These are phyloP conservation scores for Sugiyamaella novakii DNA, from an alignment of 1,139 yeast species.

Conservation along the genomic window DNA sequence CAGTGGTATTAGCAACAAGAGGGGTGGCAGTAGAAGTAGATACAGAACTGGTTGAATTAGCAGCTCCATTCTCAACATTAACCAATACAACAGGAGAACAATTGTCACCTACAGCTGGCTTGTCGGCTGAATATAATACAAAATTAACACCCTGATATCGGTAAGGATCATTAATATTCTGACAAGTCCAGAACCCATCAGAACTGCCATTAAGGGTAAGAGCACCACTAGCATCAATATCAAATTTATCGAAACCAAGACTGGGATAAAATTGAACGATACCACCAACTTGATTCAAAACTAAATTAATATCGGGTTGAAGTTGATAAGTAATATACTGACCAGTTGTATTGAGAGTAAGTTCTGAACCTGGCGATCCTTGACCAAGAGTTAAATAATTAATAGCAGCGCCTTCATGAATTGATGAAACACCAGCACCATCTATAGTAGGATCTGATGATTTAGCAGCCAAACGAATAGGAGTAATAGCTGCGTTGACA, in stretches of 20 bases:
- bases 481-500: not conserved
- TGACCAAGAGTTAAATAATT: conserved; percentile 49
- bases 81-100: conserved; percentile 19
- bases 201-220: conserved; percentile 43
- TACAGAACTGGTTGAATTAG: not conserved
- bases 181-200: conserved; percentile 47
- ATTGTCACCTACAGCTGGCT: conserved; percentile 11
- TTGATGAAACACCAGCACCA: conserved; percentile 42
- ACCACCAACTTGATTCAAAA: conserved; percentile 3
- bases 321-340: not conserved
- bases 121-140: conserved; percentile 27
- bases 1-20: conserved; percentile 1
- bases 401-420: conserved; percentile 61
- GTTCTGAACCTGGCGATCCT: conserved; percentile 23
- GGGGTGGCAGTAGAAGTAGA: conserved; percentile 6
- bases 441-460: conserved; percentile 25
- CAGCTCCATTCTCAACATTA: not conserved
- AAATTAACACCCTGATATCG: conserved; percentile 43
- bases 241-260: conserved; percentile 20
- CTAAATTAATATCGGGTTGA: not conserved
- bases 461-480: conserved; percentile 14
- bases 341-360: conserved; percentile 14
- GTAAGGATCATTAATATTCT: conserved; percentile 51
- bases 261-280: conserved; percentile 18
- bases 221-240: conserved; percentile 33